Evolutionary conservation across 1,284 basidiomycete genomes (phyloP), one percentile per base, ranked within the genome.

Genomic region (Thelephora terrestris): DNA sequence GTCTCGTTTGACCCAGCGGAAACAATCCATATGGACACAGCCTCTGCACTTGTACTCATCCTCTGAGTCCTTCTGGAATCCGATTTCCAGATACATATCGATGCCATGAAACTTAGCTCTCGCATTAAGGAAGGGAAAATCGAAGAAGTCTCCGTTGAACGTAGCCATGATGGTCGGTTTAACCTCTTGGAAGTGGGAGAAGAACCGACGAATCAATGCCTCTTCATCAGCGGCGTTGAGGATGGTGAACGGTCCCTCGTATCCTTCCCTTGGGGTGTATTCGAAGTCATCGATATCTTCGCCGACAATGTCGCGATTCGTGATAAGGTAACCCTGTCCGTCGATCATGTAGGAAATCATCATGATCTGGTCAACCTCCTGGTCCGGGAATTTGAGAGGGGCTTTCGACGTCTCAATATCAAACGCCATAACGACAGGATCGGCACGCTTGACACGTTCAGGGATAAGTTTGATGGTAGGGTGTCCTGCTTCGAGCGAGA

Each of bases 331-430:
- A 0, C 96, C 96, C 64, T 98, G 91, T 0, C 91, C 92, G 62
- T 96, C 92, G 32, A 96, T 72, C 91, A 96, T 96, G 68, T 95
- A 96, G 39, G 96, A 99, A 56, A 99, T 99, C 96, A 99, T 99
- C 95, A 99, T 99, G 59, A 99, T 91, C 63, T 96, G 93, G 70
- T 99, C 96, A 18, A 89, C 85, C 10, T 85, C 81, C 57, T 92
- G 88, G 70, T 99, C 96, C 1, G 96, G 96, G 63, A 99, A 99
- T 67, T 99, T 99, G 62, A 99, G 82, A 12, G 96, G 96, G 43
- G 92, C 89, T 68, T 99, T 99, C 1, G 94, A 94, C 24, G 92
- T 96, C 69, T 99, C 96, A 61, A 99, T 99, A 80, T 99, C 96
- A 66, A 80, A 99, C 0, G 96, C 96, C 89, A 99, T 91, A 50